phyloP scores from a whole-genome alignment of 1,139 yeast genomes.

The Zygosaccharomyces sapae region DNA sequence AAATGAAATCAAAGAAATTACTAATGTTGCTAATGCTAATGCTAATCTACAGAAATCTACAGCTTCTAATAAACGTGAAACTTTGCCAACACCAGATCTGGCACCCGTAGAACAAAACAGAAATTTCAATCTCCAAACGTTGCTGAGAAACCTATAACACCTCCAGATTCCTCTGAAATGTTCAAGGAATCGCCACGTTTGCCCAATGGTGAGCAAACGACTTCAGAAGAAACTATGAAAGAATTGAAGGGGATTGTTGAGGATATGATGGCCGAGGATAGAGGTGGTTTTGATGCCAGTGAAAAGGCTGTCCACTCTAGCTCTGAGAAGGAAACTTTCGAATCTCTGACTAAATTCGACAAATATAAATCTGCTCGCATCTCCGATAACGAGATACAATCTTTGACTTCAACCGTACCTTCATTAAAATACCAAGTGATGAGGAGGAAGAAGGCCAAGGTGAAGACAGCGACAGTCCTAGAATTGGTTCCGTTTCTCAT shows the following conservation, averaged over 20 bases:
- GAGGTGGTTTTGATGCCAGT: constrained; percentile 16
- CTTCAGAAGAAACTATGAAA: constrained; percentile 24
- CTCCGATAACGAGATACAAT: constrained; percentile 2
- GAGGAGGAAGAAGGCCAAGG: constrained; percentile 8
- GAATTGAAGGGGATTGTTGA: constrained; percentile 37
- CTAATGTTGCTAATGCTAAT: background rate
- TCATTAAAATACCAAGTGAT: constrained; percentile 20
- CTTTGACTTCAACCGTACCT: constrained; percentile 17
- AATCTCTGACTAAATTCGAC: constrained; percentile 30
- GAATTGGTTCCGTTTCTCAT: background rate
- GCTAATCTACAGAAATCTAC: background rate
- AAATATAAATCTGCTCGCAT: constrained; percentile 24
- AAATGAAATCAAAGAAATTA: constrained; percentile 1
- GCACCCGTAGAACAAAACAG: background rate
- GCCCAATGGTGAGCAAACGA: constrained; percentile 8
- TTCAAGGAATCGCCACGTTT: background rate
- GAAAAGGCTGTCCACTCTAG: constrained; percentile 13
- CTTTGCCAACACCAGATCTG: background rate
- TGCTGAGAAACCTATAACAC: background rate
- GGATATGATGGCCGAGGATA: constrained; percentile 32
- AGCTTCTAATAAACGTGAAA: background rate
- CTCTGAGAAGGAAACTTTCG: constrained; percentile 23
- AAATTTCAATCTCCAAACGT: background rate
- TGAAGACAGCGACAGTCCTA: constrained; percentile 10
- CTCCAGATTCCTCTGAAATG: constrained; percentile 2